Evolutionary conservation across 306 rosid genomes (phyloP), one percentile per base, ranked within the genome.

Genomic region (Dalbergia cultrata): DNA sequence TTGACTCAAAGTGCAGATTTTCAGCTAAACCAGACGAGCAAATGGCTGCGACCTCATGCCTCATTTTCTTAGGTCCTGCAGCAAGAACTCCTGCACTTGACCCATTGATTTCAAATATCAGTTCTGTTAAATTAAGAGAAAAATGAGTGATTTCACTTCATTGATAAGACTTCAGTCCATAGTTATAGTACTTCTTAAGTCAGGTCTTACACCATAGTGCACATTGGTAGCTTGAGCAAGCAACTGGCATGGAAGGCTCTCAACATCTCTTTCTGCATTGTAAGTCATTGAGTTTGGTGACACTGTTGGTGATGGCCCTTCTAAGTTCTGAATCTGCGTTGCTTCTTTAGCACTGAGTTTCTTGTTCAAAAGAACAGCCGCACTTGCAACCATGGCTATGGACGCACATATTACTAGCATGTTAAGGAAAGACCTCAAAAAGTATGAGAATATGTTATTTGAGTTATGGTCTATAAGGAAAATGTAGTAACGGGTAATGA

Each of bases 181-280:
- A 62, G 21, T 59, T 39, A 41, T 43, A 43, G 41, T 37, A 90
- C 97, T 85, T 72, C 31, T 77, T 6, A 93, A 86, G 11, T 93
- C 79, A n/a, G 98, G 97, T 83, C 97, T 89, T 80, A 21, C 61
- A 37, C 97, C 97, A 81, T 81, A 90, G 80, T 93, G 97, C 76
- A 90, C 90, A 45, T 73, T 86, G 80, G 88, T 80, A 18, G 72
- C 73, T 5, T 85, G 57, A 65, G 58, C 64, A 21, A 91, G 86
- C 41, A 91, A 83, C 52, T 86, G 85, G n/a, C 26, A 66, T 21
- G 93, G 97, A 67, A 82, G 76, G 76, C 91, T 90, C 74, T 90
- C 98, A 78, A 93, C 60, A 68, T 93, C 98, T 68, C 89, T 82
- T 12, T 87, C 91, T 5, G 33, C 72, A 47, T 87, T 84, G 47